Evolutionary conservation across 139 green algal species (phyloP).

Genomic region (Micractinium conductrix): DNA sequence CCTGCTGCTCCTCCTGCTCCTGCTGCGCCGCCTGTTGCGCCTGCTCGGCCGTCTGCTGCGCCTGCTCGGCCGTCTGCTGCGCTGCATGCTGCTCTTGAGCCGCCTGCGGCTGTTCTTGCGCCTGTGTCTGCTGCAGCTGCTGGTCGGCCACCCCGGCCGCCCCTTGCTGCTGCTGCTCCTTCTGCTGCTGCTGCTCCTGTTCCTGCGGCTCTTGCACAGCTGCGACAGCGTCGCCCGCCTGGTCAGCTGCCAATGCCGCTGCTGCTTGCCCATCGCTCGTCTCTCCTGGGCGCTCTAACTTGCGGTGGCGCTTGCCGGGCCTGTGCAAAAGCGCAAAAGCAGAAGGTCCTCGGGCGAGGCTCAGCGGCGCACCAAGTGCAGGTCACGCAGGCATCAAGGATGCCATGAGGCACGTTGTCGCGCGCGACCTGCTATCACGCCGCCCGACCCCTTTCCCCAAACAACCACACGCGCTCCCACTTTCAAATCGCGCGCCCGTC

Average conservation of each 20-base stretch:
- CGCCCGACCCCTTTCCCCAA: too few species aligned
- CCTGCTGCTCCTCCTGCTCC: background rate
- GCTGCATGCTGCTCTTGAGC: background rate
- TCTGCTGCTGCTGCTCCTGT: background rate
- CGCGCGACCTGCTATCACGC: too few species aligned
- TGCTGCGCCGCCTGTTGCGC: background rate
- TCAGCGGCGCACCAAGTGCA: too few species aligned
- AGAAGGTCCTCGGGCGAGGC: too few species aligned
- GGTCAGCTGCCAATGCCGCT: too few species aligned
- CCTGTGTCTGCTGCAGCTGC: background rate
- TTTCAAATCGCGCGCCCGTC: too few species aligned
- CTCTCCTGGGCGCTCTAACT: background rate
- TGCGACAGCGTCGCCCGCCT: background rate
- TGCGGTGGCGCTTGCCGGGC: conserved; percentile 6
- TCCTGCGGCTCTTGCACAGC: background rate
- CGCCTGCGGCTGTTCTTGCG: too few species aligned
- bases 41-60: background rate
- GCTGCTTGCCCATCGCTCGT: background rate
- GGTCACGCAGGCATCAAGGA: too few species aligned
- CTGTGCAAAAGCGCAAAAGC: too few species aligned
- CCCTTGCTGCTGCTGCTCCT: background rate
- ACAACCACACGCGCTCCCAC: too few species aligned
- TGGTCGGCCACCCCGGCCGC: background rate
- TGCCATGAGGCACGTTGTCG: too few species aligned
- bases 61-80: background rate